Base-by-base conservation (phyloP, 768 basidiomycete genomes). In the Tulasnella sp. region DNA sequence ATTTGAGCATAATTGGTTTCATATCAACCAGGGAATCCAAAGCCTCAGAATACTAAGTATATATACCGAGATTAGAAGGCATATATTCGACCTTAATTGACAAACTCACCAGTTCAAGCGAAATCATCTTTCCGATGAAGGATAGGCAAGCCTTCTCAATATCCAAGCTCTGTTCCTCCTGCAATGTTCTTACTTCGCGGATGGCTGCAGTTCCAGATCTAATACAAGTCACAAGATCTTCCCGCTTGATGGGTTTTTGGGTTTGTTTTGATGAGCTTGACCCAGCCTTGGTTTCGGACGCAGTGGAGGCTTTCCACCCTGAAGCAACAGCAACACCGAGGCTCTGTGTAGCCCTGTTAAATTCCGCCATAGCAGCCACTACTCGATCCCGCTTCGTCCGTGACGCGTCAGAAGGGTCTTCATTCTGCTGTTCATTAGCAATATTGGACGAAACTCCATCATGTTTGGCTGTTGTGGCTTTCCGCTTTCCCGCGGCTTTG, bases 71-170 rank as follows among this genome's bases (percentile, higher is more conserved):
- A 25, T 45, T 24, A 22, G 19, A 45, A 9, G 27, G 16, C 16
- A 35, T 19, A 12, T 12, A 12, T 35, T 12, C 19, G 34, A 35
- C 12, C 19, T 12, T 12, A 12, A 35, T 35, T 12, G 34, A 44
- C 27, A 32, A 22, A 71, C 84, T 46, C 59, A 88, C 86, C 76
- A 85, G 67, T 57, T 84, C 81, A 43, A 88, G 60, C 20, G 71
- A 58, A 22, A 85, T 68, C 1, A 88, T 63, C 62, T 85, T 86
- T 6, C 75, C 80, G 5, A 78, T 60, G 4, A 87, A 65, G 53
- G 78, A 79, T 44, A 72, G 71, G 1, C 81, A 85, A 2, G 82
- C 83, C 32, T 79, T 71, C 64, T 89, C 87, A 4, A 86, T 71
- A 56, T 87, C 79, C 7, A 83, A 13, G 2, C 66, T 68, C 0